Conservation (phyloP, 192 early-diverging fungal genomes). For the Podila minutissima region DNA sequence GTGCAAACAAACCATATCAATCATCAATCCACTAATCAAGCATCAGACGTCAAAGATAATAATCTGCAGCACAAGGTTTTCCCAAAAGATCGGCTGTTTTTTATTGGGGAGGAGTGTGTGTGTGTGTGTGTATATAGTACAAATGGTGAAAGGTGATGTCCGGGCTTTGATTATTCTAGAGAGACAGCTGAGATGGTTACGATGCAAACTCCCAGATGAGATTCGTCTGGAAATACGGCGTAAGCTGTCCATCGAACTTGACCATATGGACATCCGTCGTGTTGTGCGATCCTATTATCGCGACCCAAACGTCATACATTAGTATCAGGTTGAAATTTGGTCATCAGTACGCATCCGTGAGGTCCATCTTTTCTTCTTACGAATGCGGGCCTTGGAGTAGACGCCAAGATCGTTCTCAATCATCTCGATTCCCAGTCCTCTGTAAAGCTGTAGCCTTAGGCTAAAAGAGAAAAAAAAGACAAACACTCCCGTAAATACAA, state of each 20-base stretch:
- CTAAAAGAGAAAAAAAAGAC: slow-evolving; percentile 6
- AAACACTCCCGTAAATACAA: not conserved
- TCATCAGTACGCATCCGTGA: not conserved
- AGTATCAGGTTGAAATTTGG: not conserved
- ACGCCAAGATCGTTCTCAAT: slow-evolving; percentile 44
- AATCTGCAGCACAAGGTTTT: no score
- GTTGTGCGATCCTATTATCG: slow-evolving; percentile 14
- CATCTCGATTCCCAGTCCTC: slow-evolving; percentile 53
- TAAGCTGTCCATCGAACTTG: slow-evolving; percentile 37
- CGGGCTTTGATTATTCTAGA: no score
- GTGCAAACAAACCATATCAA: no score
- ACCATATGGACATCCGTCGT: slow-evolving; percentile 37
- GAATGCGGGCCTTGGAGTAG: slow-evolving; percentile 45
- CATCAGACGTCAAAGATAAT: no score
- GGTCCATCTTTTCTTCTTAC: slow-evolving; percentile 19
- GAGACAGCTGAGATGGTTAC: not conserved
- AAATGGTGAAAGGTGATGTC: no score
- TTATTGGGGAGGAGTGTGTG: no score
- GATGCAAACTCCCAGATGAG: slow-evolving; percentile 52
- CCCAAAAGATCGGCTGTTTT: no score
- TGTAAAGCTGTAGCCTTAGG: slow-evolving; percentile 45
- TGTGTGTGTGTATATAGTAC: no score
- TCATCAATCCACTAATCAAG: no score
- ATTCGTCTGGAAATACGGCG: slow-evolving; percentile 40
- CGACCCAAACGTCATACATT: not conserved